Conservation (phyloP, 257 asterid species). For the Fraxinus anomala region DNA sequence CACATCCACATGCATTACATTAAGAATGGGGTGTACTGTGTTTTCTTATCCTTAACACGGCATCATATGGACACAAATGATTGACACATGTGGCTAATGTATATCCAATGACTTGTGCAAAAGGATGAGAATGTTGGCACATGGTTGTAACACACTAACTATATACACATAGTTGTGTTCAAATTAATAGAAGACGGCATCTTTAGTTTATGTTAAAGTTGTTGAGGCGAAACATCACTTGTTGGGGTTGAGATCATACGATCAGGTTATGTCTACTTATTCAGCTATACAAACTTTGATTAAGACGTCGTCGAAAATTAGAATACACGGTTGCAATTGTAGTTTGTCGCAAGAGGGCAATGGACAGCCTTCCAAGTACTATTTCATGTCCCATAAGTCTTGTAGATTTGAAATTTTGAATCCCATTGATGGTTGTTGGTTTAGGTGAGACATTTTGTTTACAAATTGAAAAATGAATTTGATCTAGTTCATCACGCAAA, state of each 20-base stretch:
- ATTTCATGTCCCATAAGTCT: background rate
- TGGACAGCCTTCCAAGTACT: background rate
- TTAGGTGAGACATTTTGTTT: no score
- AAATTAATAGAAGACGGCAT: background rate
- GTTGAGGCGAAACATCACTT: background rate
- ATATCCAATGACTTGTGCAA: conserved; percentile 19
- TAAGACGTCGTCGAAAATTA: background rate
- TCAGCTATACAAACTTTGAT: background rate
- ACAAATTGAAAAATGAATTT: background rate
- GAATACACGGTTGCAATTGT: background rate
- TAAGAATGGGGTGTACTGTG: background rate
- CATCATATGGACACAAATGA: conserved; percentile 30
- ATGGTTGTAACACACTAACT: background rate
- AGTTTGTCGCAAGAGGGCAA: background rate
- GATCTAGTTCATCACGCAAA: background rate
- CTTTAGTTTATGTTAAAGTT: background rate
- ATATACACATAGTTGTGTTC: background rate
- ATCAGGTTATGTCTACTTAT: background rate
- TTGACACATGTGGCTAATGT: conserved; percentile 31
- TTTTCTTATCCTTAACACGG: conserved; percentile 16
- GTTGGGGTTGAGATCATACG: background rate
- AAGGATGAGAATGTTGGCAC: conserved; percentile 12
- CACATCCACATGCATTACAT: conserved; percentile 6
- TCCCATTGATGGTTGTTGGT: background rate
- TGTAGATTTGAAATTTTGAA: background rate